Base-by-base conservation (phyloP, 805 yeast species). In the Yarrowia bubula region DNA sequence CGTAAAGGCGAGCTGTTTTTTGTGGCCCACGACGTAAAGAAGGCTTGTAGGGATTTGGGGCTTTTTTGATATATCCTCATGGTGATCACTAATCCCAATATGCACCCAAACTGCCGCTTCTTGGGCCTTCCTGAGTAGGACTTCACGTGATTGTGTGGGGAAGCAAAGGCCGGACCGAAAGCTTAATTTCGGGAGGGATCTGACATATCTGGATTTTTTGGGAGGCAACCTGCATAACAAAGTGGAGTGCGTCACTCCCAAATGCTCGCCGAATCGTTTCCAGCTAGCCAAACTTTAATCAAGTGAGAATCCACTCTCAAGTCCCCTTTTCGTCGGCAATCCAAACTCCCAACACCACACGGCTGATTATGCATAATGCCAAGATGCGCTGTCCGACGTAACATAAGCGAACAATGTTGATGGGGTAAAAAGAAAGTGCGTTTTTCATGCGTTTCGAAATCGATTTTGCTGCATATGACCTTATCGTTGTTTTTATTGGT, bases 401-500 rank as follows among this genome's bases (percentile, higher is more conserved):
- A 51, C 60, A 51, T 51, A 38, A 51, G 60, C 60, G 60, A 51
- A 38, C 35, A 35, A 35, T 48, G 39, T 48, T 15, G 41, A 48
- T 48, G 53, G 53, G 53, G 53, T 32, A 46, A 42, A 46, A 35
- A 28, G 50, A 31, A 18, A 4, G 38, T 31, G 38, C 51, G 10
- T 46, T 5, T 14, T 31, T 37, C 22, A 31, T 46, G 51, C n/a
- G 51, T 15, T 18, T 22, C 38, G 51, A 46, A 31, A 46, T 46
- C 38, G 51, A 46, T 46, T 46, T 46, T 46, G 51, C 51, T 46
- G 51, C 51, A 46, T 46, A 46, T 46, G n/a, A 32, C 51, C 51
- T 46, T 46, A 31, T 46, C 51, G 51, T 46, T 35, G 31, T 28
- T 44, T 4, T 31, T 44, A 28, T 44, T 44, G 50, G 50, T 22